Evolutionary conservation across 192 early-diverging fungal species (phyloP).

Genomic region (Globomyces pollinis-pini): DNA sequence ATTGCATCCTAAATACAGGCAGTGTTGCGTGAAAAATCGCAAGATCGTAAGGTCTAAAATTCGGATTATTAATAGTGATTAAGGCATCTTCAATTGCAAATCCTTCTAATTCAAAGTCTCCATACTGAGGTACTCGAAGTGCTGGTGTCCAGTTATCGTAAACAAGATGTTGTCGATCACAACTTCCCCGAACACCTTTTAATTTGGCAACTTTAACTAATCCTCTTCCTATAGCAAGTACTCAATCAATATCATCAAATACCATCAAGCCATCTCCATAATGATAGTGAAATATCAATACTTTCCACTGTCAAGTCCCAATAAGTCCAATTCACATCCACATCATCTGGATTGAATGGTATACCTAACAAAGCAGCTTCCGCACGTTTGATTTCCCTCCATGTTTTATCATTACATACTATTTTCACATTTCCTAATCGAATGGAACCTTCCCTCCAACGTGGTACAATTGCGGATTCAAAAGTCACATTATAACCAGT

Average conservation of each 20-base stretch:
- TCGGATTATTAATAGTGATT: constrained; percentile 75
- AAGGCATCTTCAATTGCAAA: constrained; percentile 81
- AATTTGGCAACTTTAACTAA: constrained; percentile 73
- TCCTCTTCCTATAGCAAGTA: constrained; percentile 17
- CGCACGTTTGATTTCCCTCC: constrained; percentile 24
- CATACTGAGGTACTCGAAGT: constrained; percentile 55
- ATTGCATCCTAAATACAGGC: constrained; percentile 79
- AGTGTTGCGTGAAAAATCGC: constrained; percentile 81
- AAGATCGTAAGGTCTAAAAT: constrained; percentile 79
- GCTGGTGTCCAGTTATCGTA: constrained; percentile 66
- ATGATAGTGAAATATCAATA: constrained; percentile 74
- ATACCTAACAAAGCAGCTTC: constrained; percentile 9
- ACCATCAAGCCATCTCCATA: constrained; percentile 87
- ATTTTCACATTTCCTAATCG: constrained; percentile 74
- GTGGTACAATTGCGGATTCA: constrained; percentile 85
- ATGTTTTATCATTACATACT: constrained; percentile 33
- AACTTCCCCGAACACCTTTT: constrained; percentile 77
- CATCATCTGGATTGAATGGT: constrained; percentile 16
- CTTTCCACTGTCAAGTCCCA: constrained; percentile 76
- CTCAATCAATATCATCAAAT: too few species aligned
- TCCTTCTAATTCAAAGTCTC: constrained; percentile 77
- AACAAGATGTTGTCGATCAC: constrained; percentile 70
- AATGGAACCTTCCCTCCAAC: constrained; percentile 85
- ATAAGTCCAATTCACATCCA: constrained; percentile 77
- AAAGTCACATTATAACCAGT: constrained; percentile 81